phyloP scores from a whole-genome alignment of 2,329 filamentous ascomycete genomes.

The Biscogniauxia marginata region DNA sequence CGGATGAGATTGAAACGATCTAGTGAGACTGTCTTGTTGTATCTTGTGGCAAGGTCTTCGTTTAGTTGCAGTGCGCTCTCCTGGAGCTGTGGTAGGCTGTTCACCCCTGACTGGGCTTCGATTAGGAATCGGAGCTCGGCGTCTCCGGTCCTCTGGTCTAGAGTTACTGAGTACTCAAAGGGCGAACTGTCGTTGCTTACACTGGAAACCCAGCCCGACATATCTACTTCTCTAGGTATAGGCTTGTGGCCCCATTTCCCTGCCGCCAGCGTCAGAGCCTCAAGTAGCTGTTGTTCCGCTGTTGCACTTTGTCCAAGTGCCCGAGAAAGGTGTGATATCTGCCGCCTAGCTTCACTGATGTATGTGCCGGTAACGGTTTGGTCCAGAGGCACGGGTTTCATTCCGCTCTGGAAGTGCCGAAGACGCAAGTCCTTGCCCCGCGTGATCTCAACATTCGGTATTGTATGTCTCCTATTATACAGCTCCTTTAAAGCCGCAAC shows the following conservation, averaged over 20 bases:
- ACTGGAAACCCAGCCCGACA: slow-evolving; percentile 8
- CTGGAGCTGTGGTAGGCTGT: slow-evolving; percentile 4
- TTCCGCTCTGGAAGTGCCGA: slow-evolving; percentile 17
- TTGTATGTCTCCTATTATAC: slow-evolving; percentile 14
- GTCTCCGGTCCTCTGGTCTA: slow-evolving; percentile 15
- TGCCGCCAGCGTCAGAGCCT: slow-evolving; percentile 6
- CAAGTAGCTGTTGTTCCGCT: slow-evolving; percentile 2
- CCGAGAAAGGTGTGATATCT: slow-evolving; percentile 11
- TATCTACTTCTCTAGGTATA: slow-evolving; percentile 2
- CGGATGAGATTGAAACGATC: slow-evolving; percentile 10
- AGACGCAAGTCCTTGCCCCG: slow-evolving; percentile 19
- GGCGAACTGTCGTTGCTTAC: slow-evolving; percentile 17
- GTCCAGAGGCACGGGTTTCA: slow-evolving; percentile 14
- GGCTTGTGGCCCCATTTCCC: slow-evolving; percentile 7
- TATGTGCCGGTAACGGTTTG: slow-evolving; percentile 3
- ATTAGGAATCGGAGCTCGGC: slow-evolving; percentile 18
- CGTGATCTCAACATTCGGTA: slow-evolving; percentile 18
- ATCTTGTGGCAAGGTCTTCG: slow-evolving; percentile 5
- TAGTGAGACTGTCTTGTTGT: slow-evolving; percentile 10
- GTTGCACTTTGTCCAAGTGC: slow-evolving; percentile 8
- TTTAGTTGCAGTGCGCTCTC: slow-evolving; percentile 5
- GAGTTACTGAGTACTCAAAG: slow-evolving; percentile 15
- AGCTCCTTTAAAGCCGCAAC: slow-evolving; percentile 18
- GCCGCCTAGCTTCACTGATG: slow-evolving; percentile 13
- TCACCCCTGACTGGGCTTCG: slow-evolving; percentile 11